A percentile compares a stretch with the other conserved stretches of the same genome.
These are phyloP conservation scores for Trichoderma koningiopsis DNA, from an alignment of 2,329 filamentous ascomycete genomes.

Conservation along the genomic window DNA sequence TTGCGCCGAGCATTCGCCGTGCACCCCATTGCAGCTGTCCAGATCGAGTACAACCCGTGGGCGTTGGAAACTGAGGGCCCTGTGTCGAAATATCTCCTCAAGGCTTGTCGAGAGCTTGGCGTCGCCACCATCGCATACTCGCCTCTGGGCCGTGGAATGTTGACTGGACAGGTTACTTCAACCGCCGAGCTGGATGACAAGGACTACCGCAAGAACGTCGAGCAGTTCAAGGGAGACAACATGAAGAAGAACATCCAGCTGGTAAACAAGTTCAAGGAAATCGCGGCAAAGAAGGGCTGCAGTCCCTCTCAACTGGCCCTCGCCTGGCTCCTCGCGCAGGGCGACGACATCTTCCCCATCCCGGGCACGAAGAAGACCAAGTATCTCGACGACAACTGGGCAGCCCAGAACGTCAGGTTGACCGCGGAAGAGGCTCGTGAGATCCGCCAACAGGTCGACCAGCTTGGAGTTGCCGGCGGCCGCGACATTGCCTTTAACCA, in stretches of 20 bases:
- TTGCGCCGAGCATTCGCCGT: conserved; percentile 54
- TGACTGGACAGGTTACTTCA: conserved; percentile 53
- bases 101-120: conserved; percentile 59
- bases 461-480: conserved; percentile 14
- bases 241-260: conserved; percentile 53
- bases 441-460: conserved; percentile 12
- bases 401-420: conserved; percentile 38
- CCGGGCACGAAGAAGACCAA: conserved; percentile 52
- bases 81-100: conserved; percentile 48
- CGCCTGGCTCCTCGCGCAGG: conserved; percentile 65
- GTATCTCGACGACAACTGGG: conserved; percentile 51
- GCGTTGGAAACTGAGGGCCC: conserved; percentile 60
- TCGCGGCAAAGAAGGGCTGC: conserved; percentile 56
- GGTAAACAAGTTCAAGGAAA: conserved; percentile 49
- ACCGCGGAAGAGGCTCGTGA: conserved; percentile 8
- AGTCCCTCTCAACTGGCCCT: conserved; percentile 62
- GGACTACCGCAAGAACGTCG: conserved; percentile 44
- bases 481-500: background rate
- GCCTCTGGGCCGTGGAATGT: conserved; percentile 60
- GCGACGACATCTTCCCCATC: conserved; percentile 62
- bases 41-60: conserved; percentile 58
- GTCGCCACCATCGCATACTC: conserved; percentile 59
- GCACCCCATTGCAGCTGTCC: conserved; percentile 53
- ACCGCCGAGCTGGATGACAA: conserved; percentile 45
- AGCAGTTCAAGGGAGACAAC: conserved; percentile 30